These are phyloP conservation scores for Coniochaeta sp. DNA, from an alignment of 2,329 filamentous ascomycete species.

Conservation along the genomic window DNA sequence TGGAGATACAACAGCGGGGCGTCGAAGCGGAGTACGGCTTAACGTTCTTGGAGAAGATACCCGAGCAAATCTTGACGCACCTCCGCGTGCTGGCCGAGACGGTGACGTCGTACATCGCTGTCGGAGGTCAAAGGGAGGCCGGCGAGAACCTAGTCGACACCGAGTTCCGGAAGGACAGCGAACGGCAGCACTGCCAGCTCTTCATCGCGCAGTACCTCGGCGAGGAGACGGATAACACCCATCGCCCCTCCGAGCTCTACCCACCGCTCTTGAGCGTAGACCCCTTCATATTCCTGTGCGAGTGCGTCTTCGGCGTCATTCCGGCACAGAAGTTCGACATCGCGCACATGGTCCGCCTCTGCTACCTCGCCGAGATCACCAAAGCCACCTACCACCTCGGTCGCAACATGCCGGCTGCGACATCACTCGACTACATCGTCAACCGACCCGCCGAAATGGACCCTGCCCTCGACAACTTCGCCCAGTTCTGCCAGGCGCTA, in stretches of 20 bases:
- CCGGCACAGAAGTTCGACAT: slow-evolving; percentile 66
- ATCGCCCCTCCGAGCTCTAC: slow-evolving; percentile 36
- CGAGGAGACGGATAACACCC: slow-evolving; percentile 30
- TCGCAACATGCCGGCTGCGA: slow-evolving; percentile 42
- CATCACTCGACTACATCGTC: slow-evolving; percentile 40
- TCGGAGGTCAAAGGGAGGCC: slow-evolving; percentile 60
- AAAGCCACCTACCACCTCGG: slow-evolving; percentile 63
- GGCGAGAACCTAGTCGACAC: slow-evolving; percentile 54
- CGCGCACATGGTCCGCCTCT: slow-evolving; percentile 72
- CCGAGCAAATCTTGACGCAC: slow-evolving; percentile 78
- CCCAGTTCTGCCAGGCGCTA: slow-evolving; percentile 44
- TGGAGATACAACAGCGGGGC: slow-evolving; percentile 89
- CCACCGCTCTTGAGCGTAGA: slow-evolving; percentile 61
- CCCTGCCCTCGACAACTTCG: slow-evolving; percentile 45
- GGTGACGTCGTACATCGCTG: slow-evolving; percentile 72
- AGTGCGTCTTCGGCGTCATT: slow-evolving; percentile 65
- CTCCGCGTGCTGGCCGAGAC: slow-evolving; percentile 86
- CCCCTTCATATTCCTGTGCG: slow-evolving; percentile 73
- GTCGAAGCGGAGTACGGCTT: slow-evolving; percentile 65
- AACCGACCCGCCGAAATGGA: slow-evolving; percentile 33
- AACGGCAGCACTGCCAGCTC: slow-evolving; percentile 68
- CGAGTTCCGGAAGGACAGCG: slow-evolving; percentile 62
- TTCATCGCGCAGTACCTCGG: slow-evolving; percentile 56
- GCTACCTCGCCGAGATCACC: slow-evolving; percentile 85
- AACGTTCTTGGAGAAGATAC: slow-evolving; percentile 76